Evolutionary conservation across 1,139 yeast species (phyloP), one percentile per base, ranked within the genome.

Genomic region (Yamadazyma buinensis): DNA sequence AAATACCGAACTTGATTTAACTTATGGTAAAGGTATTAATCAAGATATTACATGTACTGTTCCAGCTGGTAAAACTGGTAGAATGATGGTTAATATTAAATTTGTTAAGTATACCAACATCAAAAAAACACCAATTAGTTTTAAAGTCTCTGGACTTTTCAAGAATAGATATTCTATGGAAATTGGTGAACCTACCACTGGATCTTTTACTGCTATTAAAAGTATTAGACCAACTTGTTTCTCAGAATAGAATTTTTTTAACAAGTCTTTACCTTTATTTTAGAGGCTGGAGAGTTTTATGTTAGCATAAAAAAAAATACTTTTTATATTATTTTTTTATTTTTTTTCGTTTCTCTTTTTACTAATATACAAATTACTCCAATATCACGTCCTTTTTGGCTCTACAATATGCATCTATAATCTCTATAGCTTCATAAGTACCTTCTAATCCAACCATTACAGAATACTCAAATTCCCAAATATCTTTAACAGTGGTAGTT

Each of bases 371-470:
- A 30, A 21, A 15, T 9, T 23, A 29, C 15, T 27, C 15, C 9
- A 22, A 32, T 23, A 15, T 14, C 21, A 26, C 18, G 20, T 30
- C 30, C 40, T 51, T 71, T 37, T 57, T 59, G 3, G 83, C 84
- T 22, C 63, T 66, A 67, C 98, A 92, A 57, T 65, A 84, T 13
- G 83, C 83, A 61, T 92, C 99, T 37, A 77, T 76, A 10, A 92
- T 77, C 49, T 84, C 88, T 28, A 86, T 75, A 7, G 97, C 97
- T 56, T 90, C 96, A 53, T 94, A 92, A 4, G 88, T 84, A 29
- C 99, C 99, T 54, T 90, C 96, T 46, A 86, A 66, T 46, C 87
- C 84, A 1, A 95, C 92, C 51, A 72, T 65, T 5, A 85, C 81
- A 32, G 78, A 71, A 53, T 86, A 79, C 47, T 81, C 86, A 49